A percentile compares a stretch with the other conserved stretches of the same genome.
Evolutionary conservation across 108 stramenopile genomes (phyloP).

Genomic region (Skeletonema menzelii): DNA sequence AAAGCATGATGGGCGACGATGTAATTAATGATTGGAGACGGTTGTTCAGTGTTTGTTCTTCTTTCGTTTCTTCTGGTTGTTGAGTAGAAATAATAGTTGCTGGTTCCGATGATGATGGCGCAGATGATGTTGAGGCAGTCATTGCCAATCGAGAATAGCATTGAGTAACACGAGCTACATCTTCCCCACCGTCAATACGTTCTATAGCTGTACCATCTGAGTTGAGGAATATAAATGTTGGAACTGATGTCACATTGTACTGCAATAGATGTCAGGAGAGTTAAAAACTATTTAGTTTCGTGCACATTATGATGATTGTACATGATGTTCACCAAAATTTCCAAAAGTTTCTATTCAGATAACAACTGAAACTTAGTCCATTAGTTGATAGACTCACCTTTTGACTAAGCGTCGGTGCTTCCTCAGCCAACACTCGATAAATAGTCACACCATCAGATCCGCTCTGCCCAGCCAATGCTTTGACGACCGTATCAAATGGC

Average conservation of each 20-base stretch:
- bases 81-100: neutral
- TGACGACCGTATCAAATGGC: conserved; percentile 55
- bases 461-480: conserved; percentile 43
- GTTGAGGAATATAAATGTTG: conserved; percentile 84
- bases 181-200: conserved; percentile 88
- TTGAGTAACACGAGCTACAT: conserved; percentile 73
- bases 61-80: conserved; percentile 1
- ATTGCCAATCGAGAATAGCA: conserved; percentile 29
- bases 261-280: conserved; percentile 5
- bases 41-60: conserved; percentile 38
- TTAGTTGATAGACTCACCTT: conserved; percentile 17
- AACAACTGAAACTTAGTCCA: neutral
- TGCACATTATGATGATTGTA: neutral
- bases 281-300: neutral
- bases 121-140: conserved; percentile 17
- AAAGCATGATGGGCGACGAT: conserved; percentile 84
- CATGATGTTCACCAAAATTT: neutral
- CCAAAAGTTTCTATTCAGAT: neutral
- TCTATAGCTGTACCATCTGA: conserved; percentile 54
- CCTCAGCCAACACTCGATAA: conserved; percentile 83
- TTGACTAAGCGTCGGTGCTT: conserved; percentile 41
- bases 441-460: conserved; percentile 12
- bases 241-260: conserved; percentile 82
- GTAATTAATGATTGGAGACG: conserved; percentile 64
- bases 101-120: conserved; percentile 2